Conservation (phyloP, 805 yeast species). For the Lachancea mirantina region DNA sequence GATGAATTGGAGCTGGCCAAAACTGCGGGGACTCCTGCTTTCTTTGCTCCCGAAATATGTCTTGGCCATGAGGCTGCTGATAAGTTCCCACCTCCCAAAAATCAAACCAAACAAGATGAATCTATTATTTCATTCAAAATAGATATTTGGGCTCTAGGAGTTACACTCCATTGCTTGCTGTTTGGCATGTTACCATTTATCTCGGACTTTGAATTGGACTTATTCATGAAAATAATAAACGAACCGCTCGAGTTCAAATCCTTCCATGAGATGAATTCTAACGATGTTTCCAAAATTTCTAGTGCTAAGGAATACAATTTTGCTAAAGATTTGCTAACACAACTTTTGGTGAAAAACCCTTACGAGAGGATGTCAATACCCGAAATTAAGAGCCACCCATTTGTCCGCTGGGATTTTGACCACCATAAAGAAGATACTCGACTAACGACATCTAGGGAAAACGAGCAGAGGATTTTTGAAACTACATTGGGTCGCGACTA, state of each 20-base stretch:
- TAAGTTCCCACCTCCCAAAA: constrained; percentile 15
- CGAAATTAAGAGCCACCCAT: constrained; percentile 73
- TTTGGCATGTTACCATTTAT: constrained; percentile 88
- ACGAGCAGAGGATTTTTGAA: constrained; percentile 25
- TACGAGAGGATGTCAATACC: constrained; percentile 55
- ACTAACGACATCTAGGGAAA: constrained; percentile 5
- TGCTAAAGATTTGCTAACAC: constrained; percentile 50
- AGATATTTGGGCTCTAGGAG: constrained; percentile 97
- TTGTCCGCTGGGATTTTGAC: constrained; percentile 42
- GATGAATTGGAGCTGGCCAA: constrained; percentile 81
- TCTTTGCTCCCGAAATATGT: constrained; percentile 91
- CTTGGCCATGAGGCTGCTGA: constrained; percentile 36
- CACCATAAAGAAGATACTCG: constrained; percentile 9
- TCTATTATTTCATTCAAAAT: constrained; percentile 70
- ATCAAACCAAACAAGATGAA: constrained; percentile 22
- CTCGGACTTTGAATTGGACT: constrained; percentile 60
- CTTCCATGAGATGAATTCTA: constrained; percentile 21
- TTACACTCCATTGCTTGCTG: constrained; percentile 77
- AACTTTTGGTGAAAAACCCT: constrained; percentile 67
- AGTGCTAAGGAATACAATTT: constrained; percentile 36
- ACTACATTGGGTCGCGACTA: constrained; percentile 22
- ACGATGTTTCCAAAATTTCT: constrained; percentile 28
- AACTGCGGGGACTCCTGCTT: constrained; percentile 97
- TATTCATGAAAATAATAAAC: constrained; percentile 74
- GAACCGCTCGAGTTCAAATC: constrained; percentile 53